Evolutionary conservation across 208 protist genomes (phyloP).

Genomic region (Polymyxa betae): DNA sequence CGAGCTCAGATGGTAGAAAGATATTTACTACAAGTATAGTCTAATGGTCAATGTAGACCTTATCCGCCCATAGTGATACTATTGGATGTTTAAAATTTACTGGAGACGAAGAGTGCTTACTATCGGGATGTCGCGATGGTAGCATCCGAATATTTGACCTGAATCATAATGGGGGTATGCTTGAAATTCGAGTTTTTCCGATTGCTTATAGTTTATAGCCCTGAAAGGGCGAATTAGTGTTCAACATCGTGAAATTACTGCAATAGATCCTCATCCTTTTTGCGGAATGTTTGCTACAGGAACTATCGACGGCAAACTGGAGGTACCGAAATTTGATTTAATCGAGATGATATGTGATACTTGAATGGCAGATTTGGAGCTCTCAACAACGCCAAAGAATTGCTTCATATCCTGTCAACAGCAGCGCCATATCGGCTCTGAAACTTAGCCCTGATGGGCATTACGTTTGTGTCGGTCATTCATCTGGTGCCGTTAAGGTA

Average conservation of each 20-base stretch:
- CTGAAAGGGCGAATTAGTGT: neutral
- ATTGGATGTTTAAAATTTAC: neutral
- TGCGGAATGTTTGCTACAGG: neutral
- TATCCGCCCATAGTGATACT: neutral
- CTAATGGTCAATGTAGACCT: neutral
- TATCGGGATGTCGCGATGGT: slow-evolving; percentile 29
- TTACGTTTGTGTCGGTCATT: neutral
- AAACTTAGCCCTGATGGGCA: slow-evolving; percentile 41
- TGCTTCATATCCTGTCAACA: slow-evolving; percentile 14
- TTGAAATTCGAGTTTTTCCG: neutral
- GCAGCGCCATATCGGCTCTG: neutral
- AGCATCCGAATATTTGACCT: neutral
- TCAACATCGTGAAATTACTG: neutral
- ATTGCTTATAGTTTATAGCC: neutral
- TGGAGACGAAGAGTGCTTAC: neutral
- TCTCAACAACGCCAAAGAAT: neutral
- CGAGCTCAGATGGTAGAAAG: neutral
- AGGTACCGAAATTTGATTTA: neutral
- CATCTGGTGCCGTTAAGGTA: neutral
- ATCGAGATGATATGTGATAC: neutral
- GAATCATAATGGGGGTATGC: neutral
- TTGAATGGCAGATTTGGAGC: neutral
- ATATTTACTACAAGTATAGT: neutral
- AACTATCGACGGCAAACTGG: neutral
- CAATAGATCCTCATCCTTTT: slow-evolving; percentile 40